Evolutionary conservation across 805 yeast genomes (phyloP), one percentile per base, ranked within the genome.

Genomic region (Yarrowia porcina): DNA sequence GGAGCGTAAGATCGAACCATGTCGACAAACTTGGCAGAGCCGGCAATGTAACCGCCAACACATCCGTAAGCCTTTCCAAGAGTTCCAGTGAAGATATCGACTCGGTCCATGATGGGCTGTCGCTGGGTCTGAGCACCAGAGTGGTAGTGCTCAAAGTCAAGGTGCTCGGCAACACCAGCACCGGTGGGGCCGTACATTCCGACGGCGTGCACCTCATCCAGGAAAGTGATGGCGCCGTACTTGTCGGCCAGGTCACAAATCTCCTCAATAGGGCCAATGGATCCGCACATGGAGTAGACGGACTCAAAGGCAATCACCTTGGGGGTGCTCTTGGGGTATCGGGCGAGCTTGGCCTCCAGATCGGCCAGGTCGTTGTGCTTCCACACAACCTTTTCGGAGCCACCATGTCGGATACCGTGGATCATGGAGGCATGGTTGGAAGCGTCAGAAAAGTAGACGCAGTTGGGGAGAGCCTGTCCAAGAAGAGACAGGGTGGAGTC

Each of bases 151-250:
- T 89, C 89, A 69, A 91, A 94, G 76, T 94, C 90, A 70, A 88
- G 80, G 74, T 94, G 99, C 76, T 94, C 99, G 52, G 98, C 97
- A 63, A 94, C 98, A 78, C 99, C 99, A 33, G 97, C 99, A 73
- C 99, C 99, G 71, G 89, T 97, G 65, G 99, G 98, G 70, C 99
- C 99, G 73, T 94, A 94, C 87, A 94, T 83, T 63, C 99, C 99
- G 50, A 94, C 98, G 35, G 99, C 98, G 72, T 94, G 99, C 38
- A 94, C 99, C 76, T 94, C 99, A 75, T 94, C 99, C 74, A 94
- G 80, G 76, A 94, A 94, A 30, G 99, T 94, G 70, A 94, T 77
- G 50, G 98, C 98, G 66, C 98, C 98, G 74, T 94, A 94, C 77
- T 94, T 90, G 61, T 94, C 97, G 41, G 99, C 99, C 71, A 94